These are phyloP conservation scores for Dothistroma pini DNA, from an alignment of 2,329 filamentous ascomycete species.

Conservation along the genomic window DNA sequence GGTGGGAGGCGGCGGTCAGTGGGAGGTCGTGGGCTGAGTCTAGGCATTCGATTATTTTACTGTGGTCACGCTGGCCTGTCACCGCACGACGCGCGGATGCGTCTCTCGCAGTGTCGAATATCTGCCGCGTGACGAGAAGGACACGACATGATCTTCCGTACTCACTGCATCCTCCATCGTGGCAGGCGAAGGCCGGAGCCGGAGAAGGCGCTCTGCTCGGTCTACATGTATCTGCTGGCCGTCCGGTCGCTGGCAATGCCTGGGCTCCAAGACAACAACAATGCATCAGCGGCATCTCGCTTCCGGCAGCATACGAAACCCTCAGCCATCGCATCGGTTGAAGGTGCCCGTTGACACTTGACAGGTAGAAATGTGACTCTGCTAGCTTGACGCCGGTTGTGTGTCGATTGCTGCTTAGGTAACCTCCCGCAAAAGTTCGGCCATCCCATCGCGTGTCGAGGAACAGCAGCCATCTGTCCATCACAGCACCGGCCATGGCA, in stretches of 20 bases:
- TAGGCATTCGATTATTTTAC: background rate
- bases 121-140: background rate
- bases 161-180: no score
- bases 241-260: no score
- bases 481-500: constrained; percentile 25
- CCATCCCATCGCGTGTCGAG: background rate
- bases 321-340: background rate
- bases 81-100: background rate
- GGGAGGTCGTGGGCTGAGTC: background rate
- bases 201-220: no score
- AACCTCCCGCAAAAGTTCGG: background rate
- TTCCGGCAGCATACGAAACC: background rate
- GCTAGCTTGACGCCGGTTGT: background rate
- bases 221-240: no score
- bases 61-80: background rate
- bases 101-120: background rate
- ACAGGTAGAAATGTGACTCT: background rate
- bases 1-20: background rate
- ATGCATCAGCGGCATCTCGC: no score
- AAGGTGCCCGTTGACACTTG: background rate
- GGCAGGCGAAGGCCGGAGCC: no score
- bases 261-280: no score
- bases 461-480: background rate
- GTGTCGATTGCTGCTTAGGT: background rate
- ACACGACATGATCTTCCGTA: background rate